These are phyloP conservation scores for Pleurotus djamor DNA, from an alignment of 768 basidiomycete genomes.

Conservation along the genomic window DNA sequence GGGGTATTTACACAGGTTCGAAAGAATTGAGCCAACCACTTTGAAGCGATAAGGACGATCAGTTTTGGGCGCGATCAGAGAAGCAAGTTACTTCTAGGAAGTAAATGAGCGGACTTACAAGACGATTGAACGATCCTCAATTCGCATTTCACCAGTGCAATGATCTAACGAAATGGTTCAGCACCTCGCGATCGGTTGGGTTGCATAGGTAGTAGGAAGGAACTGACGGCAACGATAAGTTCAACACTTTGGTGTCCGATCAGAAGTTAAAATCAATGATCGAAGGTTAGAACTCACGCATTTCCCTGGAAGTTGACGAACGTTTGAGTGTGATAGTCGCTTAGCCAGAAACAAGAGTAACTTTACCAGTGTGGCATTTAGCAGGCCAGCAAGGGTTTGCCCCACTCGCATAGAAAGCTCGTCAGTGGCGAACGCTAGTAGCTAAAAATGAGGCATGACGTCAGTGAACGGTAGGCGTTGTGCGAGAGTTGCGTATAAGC, in stretches of 20 bases:
- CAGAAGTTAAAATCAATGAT: constrained; percentile 26
- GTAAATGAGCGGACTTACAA: too few relatives aligned
- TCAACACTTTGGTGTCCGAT: constrained; percentile 45
- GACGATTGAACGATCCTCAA: constrained; percentile 70
- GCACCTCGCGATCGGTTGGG: not conserved
- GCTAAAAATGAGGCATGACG: constrained; percentile 27
- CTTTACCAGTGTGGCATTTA: constrained; percentile 79
- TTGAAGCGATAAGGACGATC: constrained; percentile 11
- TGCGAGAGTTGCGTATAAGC: not conserved
- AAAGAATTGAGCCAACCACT: constrained; percentile 89
- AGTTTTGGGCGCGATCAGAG: not conserved
- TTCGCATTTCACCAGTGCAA: constrained; percentile 52
- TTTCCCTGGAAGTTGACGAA: constrained; percentile 35
- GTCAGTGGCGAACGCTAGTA: constrained; percentile 84
- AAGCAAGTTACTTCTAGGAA: too few relatives aligned
- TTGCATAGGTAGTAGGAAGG: not conserved
- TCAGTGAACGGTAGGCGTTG: not conserved
- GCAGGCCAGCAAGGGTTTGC: constrained; percentile 77
- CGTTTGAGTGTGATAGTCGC: constrained; percentile 5
- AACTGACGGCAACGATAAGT: constrained; percentile 74
- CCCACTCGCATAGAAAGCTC: constrained; percentile 81
- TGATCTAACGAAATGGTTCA: constrained; percentile 29
- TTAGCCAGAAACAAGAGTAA: constrained; percentile 13
- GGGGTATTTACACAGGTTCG: constrained; percentile 68
- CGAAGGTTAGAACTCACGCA: constrained; percentile 30